Evolutionary conservation across 306 rosid species (phyloP).

Genomic region (Vachellia pachyceras): DNA sequence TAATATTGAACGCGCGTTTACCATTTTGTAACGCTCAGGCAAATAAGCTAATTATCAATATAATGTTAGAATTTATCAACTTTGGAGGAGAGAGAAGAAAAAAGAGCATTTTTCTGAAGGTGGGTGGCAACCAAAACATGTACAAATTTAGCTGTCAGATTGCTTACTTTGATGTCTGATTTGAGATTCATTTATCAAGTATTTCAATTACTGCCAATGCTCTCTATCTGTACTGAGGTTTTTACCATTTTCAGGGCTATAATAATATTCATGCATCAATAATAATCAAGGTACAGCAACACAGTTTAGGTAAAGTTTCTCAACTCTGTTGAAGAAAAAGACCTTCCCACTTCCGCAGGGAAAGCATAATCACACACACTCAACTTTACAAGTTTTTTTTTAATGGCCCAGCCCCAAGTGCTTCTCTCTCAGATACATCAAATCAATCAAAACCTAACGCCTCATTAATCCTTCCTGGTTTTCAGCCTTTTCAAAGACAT

Average conservation of each 20-base stretch:
- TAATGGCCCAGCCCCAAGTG: conserved; percentile 62
- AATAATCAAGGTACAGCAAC: neutral
- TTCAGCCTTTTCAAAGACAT: conserved; percentile 66
- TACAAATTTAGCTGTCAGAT: conserved; percentile 5
- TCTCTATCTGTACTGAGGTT: neutral
- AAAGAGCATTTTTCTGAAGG: neutral
- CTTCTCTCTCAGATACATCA: conserved; percentile 61
- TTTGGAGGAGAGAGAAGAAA: neutral
- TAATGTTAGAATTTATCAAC: neutral
- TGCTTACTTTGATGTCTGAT: neutral
- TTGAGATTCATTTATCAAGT: neutral
- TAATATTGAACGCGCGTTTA: no score
- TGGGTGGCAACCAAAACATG: conserved; percentile 10
- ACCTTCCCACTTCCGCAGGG: conserved; percentile 51
- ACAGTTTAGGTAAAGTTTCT: conserved; percentile 3
- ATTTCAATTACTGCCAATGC: neutral
- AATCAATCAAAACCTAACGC: conserved; percentile 63
- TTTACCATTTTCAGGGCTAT: conserved; percentile 3
- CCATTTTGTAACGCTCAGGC: no score
- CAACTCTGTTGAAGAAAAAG: neutral
- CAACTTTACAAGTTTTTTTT: conserved; percentile 50
- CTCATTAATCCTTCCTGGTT: conserved; percentile 64
- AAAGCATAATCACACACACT: conserved; percentile 44
- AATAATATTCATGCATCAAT: neutral
- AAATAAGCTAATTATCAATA: no score